These are phyloP conservation scores for Alternaria gansuensis DNA, from an alignment of 2,329 filamentous ascomycete species.

Conservation along the genomic window DNA sequence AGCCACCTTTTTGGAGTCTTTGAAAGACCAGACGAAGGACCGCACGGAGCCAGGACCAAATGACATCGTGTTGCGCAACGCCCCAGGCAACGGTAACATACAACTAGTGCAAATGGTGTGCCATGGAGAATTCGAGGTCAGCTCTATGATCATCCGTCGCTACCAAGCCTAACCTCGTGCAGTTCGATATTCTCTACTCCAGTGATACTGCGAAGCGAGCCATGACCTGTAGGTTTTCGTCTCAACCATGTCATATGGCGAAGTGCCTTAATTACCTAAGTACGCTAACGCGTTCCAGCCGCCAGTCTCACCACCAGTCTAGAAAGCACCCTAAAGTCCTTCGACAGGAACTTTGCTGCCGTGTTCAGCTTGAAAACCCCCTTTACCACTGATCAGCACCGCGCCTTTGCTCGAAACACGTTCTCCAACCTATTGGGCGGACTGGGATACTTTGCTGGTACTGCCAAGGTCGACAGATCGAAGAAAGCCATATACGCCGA, in stretches of 20 bases:
- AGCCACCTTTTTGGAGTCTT: conserved; percentile 63
- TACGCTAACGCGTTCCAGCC: conserved; percentile 35
- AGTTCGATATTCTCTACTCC: conserved; percentile 90
- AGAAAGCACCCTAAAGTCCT: conserved; percentile 68
- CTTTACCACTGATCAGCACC: conserved; percentile 76
- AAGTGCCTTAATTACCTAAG: not conserved
- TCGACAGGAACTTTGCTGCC: conserved; percentile 74
- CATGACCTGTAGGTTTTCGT: conserved; percentile 58
- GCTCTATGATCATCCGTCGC: conserved; percentile 3
- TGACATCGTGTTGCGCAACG: conserved; percentile 65
- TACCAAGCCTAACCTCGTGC: conserved; percentile 9
- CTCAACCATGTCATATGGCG: not conserved
- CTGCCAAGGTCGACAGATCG: conserved; percentile 84
- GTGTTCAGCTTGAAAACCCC: conserved; percentile 76
- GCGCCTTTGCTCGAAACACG: conserved; percentile 80
- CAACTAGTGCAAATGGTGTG: conserved; percentile 92
- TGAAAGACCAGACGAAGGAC: conserved; percentile 65
- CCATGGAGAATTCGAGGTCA: conserved; percentile 77
- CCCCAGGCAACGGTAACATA: conserved; percentile 74
- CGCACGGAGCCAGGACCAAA: conserved; percentile 22
- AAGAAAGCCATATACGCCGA: conserved; percentile 90
- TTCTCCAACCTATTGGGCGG: conserved; percentile 92
- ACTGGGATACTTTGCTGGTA: conserved; percentile 90
- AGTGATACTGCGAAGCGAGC: conserved; percentile 71
- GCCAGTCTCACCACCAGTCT: conserved; percentile 75